Conservation (phyloP, 179 eudicot genomes). For the Beta lomatogona region DNA sequence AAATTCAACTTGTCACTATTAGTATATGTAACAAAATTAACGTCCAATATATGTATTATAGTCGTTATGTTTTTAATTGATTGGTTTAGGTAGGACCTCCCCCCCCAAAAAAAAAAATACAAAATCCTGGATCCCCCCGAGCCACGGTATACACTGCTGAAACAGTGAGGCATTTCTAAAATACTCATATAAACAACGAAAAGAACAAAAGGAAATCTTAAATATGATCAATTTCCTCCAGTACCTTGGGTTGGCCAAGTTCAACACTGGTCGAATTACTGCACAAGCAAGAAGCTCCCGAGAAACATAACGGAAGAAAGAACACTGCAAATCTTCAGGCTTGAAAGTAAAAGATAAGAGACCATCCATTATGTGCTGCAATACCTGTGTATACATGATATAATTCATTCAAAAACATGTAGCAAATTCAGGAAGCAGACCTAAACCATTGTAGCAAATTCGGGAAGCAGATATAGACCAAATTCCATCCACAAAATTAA, state of each 20-base stretch:
- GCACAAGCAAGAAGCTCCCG: constrained; percentile 97
- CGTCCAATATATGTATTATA: too few species aligned
- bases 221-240: constrained; percentile 38
- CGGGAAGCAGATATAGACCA: neutral
- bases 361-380: constrained; percentile 95
- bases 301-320: constrained; percentile 72
- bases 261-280: constrained; percentile 82
- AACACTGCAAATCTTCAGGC: constrained; percentile 85
- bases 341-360: constrained; percentile 68
- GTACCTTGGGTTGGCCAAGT: constrained; percentile 91
- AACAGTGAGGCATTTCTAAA: neutral
- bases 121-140: neutral
- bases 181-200: neutral
- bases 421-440: neutral
- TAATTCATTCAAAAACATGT: constrained; percentile 13
- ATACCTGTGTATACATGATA: constrained; percentile 57
- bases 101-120: too few species aligned
- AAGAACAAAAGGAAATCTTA: constrained; percentile 6
- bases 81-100: too few species aligned
- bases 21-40: too few species aligned
- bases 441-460: neutral
- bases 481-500: neutral
- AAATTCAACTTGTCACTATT: too few species aligned
- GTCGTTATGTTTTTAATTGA: too few species aligned
- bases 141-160: neutral